Evolutionary conservation across 1,139 yeast genomes (phyloP), one percentile per base, ranked within the genome.

Genomic region (Magnusiomyces tetraspermus): DNA sequence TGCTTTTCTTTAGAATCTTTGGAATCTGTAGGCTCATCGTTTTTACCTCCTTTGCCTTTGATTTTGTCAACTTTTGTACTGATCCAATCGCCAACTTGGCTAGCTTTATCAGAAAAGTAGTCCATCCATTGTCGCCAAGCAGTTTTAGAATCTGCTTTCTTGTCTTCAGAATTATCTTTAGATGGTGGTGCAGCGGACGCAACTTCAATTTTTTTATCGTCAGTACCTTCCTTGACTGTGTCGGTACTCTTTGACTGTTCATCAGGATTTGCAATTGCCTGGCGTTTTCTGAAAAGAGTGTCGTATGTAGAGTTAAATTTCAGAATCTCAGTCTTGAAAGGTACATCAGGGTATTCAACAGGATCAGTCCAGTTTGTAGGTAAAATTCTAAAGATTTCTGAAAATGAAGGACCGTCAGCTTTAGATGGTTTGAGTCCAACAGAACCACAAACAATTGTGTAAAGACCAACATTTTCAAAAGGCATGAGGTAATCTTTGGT

Each of bases 371-470:
- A 85, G 45, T 70, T 72, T 10, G 48, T 50, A 0, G 78, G 76
- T 26, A 84, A 66, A 0, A 65, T 49, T 15, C 51, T 52, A 43
- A 67, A 54, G 0, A 61, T 57, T 21, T 60, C 54, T 15, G 54
- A 41, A 10, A 62, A 36, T 57, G 53, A 54, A 0, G 80, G 71
- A 0, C 92, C 94, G 60, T 85, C 83, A 59, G 81, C 83, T 2
- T 76, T 68, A 6, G 82, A 71, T 0, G 89, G 85, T 1, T 55
- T 58, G 37, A 87, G 60, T 46, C 77, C 75, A 51, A 87, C 69
- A 1, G 87, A 73, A 28, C 83, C 86, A 66, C 96, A 85, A 2
- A 90, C 59, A 38, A 89, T 72, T 59, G 83, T 80, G 67, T 87
- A 90, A 8, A 90, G 76, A 57, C 87, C 87, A 10, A 77, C 73